These are phyloP conservation scores for Syncephalis plumigaleata DNA, from an alignment of 371 early-diverging fungal genomes.

Conservation along the genomic window DNA sequence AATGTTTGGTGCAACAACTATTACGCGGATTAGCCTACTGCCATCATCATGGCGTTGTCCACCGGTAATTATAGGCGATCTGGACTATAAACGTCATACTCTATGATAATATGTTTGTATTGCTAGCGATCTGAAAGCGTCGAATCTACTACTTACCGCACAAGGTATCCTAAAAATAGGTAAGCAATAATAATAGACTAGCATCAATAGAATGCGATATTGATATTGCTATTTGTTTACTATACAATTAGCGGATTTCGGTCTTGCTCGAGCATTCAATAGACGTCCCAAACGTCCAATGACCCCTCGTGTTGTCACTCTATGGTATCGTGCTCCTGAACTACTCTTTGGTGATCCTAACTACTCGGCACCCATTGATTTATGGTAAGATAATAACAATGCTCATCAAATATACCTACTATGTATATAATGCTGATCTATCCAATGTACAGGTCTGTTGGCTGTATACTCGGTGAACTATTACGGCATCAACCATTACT, in stretches of 20 bases:
- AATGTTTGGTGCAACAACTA: slow-evolving; percentile 65
- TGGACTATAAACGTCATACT: not conserved
- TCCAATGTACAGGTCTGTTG: slow-evolving; percentile 28
- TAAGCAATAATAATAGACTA: slow-evolving; percentile 9
- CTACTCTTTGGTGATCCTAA: slow-evolving; percentile 58
- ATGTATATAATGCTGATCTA: too few relatives aligned
- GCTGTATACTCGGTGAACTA: slow-evolving; percentile 77
- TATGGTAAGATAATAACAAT: slow-evolving; percentile 76
- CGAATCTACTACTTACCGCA: slow-evolving; percentile 58
- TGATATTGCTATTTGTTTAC: too few relatives aligned
- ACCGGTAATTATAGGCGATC: slow-evolving; percentile 22
- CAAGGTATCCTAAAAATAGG: slow-evolving; percentile 66
- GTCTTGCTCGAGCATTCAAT: slow-evolving; percentile 61
- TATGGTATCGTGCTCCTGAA: slow-evolving; percentile 94
- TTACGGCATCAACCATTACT: slow-evolving; percentile 54
- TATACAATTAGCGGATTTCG: slow-evolving; percentile 58
- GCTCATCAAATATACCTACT: too few relatives aligned
- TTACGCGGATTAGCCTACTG: slow-evolving; percentile 58
- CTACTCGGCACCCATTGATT: slow-evolving; percentile 74
- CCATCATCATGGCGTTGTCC: slow-evolving; percentile 56
- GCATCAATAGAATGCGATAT: not conserved
- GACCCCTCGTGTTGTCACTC: slow-evolving; percentile 89
- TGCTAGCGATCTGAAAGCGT: slow-evolving; percentile 64
- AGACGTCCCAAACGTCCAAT: slow-evolving; percentile 39
- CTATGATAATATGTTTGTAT: not conserved